Conservation (phyloP, 257 asterid species). For the Solanum microdontum region DNA sequence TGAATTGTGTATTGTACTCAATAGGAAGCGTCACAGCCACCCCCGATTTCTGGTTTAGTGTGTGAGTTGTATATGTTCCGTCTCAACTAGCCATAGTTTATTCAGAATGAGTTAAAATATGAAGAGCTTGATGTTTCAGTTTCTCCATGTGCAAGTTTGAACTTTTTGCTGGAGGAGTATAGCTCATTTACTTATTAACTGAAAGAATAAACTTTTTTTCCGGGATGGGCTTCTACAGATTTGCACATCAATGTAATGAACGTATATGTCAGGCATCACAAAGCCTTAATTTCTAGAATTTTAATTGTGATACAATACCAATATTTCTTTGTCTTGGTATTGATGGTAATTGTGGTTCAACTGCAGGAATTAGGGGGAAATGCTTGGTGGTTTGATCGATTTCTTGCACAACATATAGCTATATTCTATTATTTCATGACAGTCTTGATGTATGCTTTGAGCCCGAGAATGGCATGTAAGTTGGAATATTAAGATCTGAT, state of each 20-base stretch:
- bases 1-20: too few species aligned
- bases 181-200: background rate
- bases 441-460: slow-evolving; percentile 71
- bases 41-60: background rate
- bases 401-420: slow-evolving; percentile 88
- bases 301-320: background rate
- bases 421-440: slow-evolving; percentile 76
- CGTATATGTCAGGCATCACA: background rate
- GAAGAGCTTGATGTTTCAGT: background rate
- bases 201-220: background rate
- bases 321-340: slow-evolving; percentile 8
- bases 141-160: background rate
- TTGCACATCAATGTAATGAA: background rate
- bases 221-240: background rate
- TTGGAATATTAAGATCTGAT: slow-evolving; percentile 5
- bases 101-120: background rate
- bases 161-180: background rate
- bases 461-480: slow-evolving; percentile 99
- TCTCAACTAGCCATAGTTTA: background rate
- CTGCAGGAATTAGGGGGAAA: slow-evolving; percentile 97
- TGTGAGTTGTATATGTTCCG: background rate
- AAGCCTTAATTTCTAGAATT: background rate
- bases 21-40: too few species aligned
- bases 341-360: background rate
- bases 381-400: slow-evolving; percentile 95